A percentile compares a stretch with the other conserved stretches of the same genome.
phyloP scores from a whole-genome alignment of 2,329 filamentous ascomycete species.

The Stemphylium vesicarium region DNA sequence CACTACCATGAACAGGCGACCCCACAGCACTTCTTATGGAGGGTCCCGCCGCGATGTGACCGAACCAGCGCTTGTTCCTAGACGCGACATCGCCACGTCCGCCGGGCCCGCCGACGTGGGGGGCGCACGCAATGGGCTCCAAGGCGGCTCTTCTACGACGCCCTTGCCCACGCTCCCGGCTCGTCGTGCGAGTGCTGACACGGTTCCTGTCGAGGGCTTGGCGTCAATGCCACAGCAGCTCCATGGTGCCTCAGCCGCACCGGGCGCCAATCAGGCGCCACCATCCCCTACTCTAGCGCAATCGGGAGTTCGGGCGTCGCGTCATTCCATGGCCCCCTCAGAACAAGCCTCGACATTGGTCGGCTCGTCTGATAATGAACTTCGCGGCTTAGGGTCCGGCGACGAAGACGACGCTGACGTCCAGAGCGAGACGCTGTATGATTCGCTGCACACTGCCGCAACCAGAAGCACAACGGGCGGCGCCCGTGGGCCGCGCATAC shows the following conservation, averaged over 20 bases:
- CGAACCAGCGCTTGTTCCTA: conserved; percentile 35
- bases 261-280: conserved; percentile 42
- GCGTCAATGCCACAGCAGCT: conserved; percentile 43
- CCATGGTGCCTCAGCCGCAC: conserved; percentile 37
- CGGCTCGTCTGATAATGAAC: conserved; percentile 71
- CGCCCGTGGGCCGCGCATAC: conserved; percentile 72
- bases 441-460: conserved; percentile 74
- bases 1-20: conserved; percentile 47
- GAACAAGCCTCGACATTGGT: conserved; percentile 70
- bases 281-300: conserved; percentile 45
- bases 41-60: conserved; percentile 50
- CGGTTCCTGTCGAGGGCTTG: conserved; percentile 30
- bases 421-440: conserved; percentile 77
- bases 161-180: conserved; percentile 33
- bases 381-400: conserved; percentile 67
- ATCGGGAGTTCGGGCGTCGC: conserved; percentile 52
- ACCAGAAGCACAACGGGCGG: conserved; percentile 68
- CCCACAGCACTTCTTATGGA: conserved; percentile 44
- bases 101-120: conserved; percentile 24
- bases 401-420: conserved; percentile 82
- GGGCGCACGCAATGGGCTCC: conserved; percentile 18
- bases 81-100: conserved; percentile 40
- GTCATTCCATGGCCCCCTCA: conserved; percentile 63
- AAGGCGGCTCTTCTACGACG: conserved; percentile 25
- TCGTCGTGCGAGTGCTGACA: conserved; percentile 22